Conservation (phyloP, 164 flowering plant species). For the Magnolia kwangsiensis region DNA sequence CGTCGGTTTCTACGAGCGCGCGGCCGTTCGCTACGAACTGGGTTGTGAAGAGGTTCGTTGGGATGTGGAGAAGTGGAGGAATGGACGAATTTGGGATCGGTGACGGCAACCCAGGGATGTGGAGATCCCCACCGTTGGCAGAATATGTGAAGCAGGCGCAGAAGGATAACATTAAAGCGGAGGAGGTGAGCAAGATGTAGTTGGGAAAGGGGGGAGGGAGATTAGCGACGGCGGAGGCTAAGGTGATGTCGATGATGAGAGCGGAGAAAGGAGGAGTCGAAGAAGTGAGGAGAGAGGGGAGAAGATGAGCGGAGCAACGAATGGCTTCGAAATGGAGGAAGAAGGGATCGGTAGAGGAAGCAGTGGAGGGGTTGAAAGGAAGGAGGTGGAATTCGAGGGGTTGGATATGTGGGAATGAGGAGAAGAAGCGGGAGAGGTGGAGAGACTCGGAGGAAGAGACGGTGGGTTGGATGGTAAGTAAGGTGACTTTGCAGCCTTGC, state of each 20-base stretch:
- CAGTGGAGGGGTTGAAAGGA: conserved; percentile 14
- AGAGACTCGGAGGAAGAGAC: conserved; percentile 21
- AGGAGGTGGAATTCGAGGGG: conserved; percentile 16
- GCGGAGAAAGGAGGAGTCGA: conserved; percentile 24
- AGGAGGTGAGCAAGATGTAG: conserved; percentile 35
- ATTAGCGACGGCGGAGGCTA: conserved; percentile 8
- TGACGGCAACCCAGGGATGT: conserved; percentile 26
- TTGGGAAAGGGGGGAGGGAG: conserved; percentile 26
- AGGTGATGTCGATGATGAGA: conserved; percentile 18
- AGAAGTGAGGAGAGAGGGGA: conserved; percentile 28
- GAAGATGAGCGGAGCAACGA: conserved; percentile 30
- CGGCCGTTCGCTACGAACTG: conserved; percentile 16
- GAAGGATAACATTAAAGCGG: conserved; percentile 38
- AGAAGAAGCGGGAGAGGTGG: conserved; percentile 14
- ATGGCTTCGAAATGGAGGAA: conserved; percentile 36
- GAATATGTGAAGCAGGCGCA: conserved; percentile 8
- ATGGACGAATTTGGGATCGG: conserved; percentile 33
- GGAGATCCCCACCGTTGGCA: not conserved
- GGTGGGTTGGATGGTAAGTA: conserved; percentile 16
- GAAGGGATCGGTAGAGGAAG: conserved; percentile 33
- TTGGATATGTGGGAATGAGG: conserved; percentile 17
- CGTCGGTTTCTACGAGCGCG: conserved; percentile 22
- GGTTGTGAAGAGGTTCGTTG: conserved; percentile 17
- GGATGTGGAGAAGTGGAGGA: conserved; percentile 24
- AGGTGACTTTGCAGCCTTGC: conserved; percentile 14